These are phyloP conservation scores for Curvularia verruculosa DNA, from an alignment of 2,329 filamentous ascomycete genomes.

Conservation along the genomic window DNA sequence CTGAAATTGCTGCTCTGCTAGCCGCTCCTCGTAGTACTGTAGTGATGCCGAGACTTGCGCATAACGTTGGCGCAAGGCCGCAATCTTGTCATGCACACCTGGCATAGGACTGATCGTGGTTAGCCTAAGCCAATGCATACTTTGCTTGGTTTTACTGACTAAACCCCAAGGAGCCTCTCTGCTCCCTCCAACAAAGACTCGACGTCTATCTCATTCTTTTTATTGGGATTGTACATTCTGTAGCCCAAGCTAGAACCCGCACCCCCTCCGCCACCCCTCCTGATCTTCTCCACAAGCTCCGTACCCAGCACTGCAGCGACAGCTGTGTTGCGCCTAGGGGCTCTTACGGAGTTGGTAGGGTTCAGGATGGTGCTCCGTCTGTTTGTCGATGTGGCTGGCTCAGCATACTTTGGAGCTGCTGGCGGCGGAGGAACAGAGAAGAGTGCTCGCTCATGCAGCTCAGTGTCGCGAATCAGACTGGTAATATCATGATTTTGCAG, in stretches of 20 bases:
- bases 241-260: conserved; percentile 58
- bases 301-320: conserved; percentile 88
- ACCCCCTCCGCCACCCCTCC: conserved; percentile 62
- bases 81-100: conserved; percentile 78
- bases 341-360: conserved; percentile 54
- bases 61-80: conserved; percentile 72
- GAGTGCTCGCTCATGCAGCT: conserved; percentile 89
- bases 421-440: conserved; percentile 85
- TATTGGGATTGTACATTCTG: conserved; percentile 50
- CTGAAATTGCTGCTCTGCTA: conserved; percentile 76
- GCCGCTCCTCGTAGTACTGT: conserved; percentile 78
- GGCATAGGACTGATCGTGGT: conserved; percentile 65
- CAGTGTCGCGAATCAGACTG: conserved; percentile 90
- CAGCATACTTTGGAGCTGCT: conserved; percentile 52
- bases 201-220: conserved; percentile 78
- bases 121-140: not conserved
- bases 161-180: conserved; percentile 88
- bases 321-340: conserved; percentile 75
- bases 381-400: conserved; percentile 51
- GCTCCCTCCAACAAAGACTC: conserved; percentile 83
- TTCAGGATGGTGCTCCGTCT: conserved; percentile 59
- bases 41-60: conserved; percentile 74
- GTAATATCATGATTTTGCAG: conserved; percentile 91
- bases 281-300: conserved; percentile 82
- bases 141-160: conserved; percentile 58